Conservation (phyloP, 2,329 filamentous ascomycete genomes). For the Cladosporium sp. region DNA sequence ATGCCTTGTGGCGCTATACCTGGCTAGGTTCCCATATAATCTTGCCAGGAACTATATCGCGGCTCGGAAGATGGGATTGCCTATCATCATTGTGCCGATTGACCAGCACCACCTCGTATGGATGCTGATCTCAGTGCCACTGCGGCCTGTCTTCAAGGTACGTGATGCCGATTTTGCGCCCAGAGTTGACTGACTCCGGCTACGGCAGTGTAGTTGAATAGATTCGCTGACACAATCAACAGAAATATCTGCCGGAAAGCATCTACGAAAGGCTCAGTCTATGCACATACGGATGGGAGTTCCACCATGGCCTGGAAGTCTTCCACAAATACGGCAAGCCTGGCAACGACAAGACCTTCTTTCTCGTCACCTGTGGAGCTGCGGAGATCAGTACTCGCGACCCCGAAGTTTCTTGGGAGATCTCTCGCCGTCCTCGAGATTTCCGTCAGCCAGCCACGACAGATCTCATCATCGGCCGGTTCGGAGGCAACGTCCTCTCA, state of each 20-base stretch:
- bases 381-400: constrained; percentile 31
- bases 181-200: background rate
- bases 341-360: constrained; percentile 24
- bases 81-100: constrained; percentile 30
- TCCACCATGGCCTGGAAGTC: constrained; percentile 25
- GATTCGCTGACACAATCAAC: constrained; percentile 6
- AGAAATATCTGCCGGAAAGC: constrained; percentile 25
- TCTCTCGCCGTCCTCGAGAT: constrained; percentile 26
- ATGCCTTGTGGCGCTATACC: constrained; percentile 23
- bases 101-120: constrained; percentile 32
- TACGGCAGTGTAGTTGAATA: background rate
- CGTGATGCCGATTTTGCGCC: background rate
- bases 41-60: constrained; percentile 28
- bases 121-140: constrained; percentile 28
- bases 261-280: constrained; percentile 27
- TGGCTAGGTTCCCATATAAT: constrained; percentile 25
- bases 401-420: constrained; percentile 26
- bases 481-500: constrained; percentile 32
- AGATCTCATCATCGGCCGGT: constrained; percentile 26
- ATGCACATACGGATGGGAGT: constrained; percentile 32
- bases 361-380: constrained; percentile 26
- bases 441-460: constrained; percentile 27
- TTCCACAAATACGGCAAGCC: constrained; percentile 23
- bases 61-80: constrained; percentile 28
- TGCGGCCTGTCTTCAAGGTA: constrained; percentile 20